Base-by-base conservation (phyloP, 805 yeast genomes). In the Osmozyma mogii region DNA sequence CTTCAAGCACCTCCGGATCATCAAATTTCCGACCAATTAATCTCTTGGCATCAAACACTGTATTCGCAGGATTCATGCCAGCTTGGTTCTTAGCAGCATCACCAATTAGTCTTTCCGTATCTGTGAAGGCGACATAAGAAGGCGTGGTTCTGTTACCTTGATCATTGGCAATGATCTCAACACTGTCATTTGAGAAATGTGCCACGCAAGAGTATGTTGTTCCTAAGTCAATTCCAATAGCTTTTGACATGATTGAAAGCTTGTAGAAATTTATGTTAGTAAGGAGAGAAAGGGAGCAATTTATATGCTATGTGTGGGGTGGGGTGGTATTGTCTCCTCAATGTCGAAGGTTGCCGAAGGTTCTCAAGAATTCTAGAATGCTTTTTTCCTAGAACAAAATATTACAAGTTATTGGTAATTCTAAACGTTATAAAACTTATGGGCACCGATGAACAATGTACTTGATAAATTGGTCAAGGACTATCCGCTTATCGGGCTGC, bases 71-170 rank as follows among this genome's bases (percentile, higher is more conserved):
- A 68, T 89, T 89, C 78, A 88, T 83, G 44, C 96, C 95, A 34
- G 95, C 95, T 69, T 89, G 96, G 65, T 89, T 88, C 78, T 89
- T 89, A 38, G 96, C 97, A 47, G 96, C 95, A 65, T 87, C 96
- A 62, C 96, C 96, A 49, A 87, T 87, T 51, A 87, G 72, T 68
- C 96, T 81, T 68, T 89, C 97, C 23, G 88, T 73, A 55, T 85
- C 96, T 17, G 95, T 85, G 75, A 88, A 88, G 30, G 95, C 96
- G 40, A 89, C 96, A 58, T 83, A 88, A 20, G 96, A 87, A 21
- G 96, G 96, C 12, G 96, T 88, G 40, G 95, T 89, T 72, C 96
- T 83, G 74, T 89, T 88, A 71, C 97, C 97, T 69, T 89, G 96
- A 61, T 88, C 96, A 56, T 88, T 88, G 50, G 96, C 96, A 52